Base-by-base conservation (phyloP, 192 early-diverging fungal species). In the Martensiomyces pterosporus region DNA sequence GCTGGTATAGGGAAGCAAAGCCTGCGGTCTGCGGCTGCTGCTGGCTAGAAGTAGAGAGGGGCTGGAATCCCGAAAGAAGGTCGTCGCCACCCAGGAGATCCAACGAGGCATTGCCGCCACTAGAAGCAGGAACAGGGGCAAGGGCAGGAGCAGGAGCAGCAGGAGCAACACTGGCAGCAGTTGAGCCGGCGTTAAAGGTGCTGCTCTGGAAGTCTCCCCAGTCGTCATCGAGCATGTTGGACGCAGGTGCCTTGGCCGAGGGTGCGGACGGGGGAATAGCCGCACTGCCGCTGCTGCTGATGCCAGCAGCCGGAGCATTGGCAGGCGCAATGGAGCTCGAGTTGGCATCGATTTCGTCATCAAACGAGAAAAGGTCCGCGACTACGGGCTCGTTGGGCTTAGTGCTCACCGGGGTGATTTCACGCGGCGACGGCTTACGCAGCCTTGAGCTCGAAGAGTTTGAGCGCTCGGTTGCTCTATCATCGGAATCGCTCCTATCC, bases 171-270 rank as follows among this genome's bases (percentile, higher is more conserved):
- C 52, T 41, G 26, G 57, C 54, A 24, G 39, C 24, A 23, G 36
- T 39, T 2, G 19, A 24, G 35, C 22, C 19, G 47, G 50, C 18
- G 40, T 47, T 22, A 40, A 35, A 13, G 23, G 34, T 26, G 4
- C 49, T 47, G 15, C 63, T 41, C 33, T 82, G 76, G 66, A 92
- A 90, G 55, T 88, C 87, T 21, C 85, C 85, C 86, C 85, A 92
- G 47, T 91, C 87, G 55, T 89, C 84, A 14, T 82, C 82, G 22
- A 49, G 52, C 7, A 53, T 64, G 16, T 23, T 46, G 29, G 63
- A 22, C 9, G 56, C 39, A 9, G 57, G 27, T 21, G 47, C 35
- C 9, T 50, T 18, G 0, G 47, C 34, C 13, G 55, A 49, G 13
- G 52, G 5, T 12, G 37, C 32, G 9, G 50, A 34, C 1, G 50